A percentile compares a stretch with the other conserved stretches of the same genome.
Evolutionary conservation across 345 rosid species (phyloP).

Genomic region (Ceriops decandra): DNA sequence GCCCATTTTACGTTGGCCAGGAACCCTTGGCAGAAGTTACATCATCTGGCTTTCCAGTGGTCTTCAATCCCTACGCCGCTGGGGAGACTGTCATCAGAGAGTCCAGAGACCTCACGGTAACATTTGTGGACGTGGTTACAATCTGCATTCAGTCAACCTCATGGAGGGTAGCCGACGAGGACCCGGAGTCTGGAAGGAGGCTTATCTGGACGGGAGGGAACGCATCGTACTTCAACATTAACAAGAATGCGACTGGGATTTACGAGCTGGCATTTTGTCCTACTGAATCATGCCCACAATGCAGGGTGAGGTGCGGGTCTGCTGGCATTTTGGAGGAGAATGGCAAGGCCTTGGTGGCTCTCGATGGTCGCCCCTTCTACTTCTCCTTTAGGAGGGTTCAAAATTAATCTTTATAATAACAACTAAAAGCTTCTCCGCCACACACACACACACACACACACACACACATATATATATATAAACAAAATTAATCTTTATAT

Average conservation of each 20-base stretch:
- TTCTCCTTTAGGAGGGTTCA: background rate
- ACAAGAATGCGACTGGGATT: background rate
- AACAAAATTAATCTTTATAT: too few relatives aligned
- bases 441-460: too few relatives aligned
- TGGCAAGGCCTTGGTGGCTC: background rate
- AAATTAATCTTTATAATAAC: too few relatives aligned
- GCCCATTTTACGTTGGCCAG: slow-evolving; percentile 1
- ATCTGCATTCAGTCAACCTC: slow-evolving; percentile 1
- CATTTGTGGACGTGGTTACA: background rate
- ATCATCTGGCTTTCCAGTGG: background rate
- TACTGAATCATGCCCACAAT: background rate
- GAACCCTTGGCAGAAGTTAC: background rate
- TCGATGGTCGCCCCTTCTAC: background rate
- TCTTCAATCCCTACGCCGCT: background rate
- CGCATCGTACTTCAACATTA: background rate
- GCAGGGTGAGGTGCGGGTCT: background rate
- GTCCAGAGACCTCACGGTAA: background rate
- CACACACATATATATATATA: too few relatives aligned
- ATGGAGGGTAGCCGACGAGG: background rate
- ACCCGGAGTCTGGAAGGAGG: background rate
- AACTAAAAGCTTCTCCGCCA: too few relatives aligned
- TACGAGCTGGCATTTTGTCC: background rate
- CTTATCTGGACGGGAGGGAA: background rate
- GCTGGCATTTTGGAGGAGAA: background rate
- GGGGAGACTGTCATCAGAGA: background rate